Conservation (phyloP, 176 grass and related monocot genomes). For the Paspalum vaginatum region DNA sequence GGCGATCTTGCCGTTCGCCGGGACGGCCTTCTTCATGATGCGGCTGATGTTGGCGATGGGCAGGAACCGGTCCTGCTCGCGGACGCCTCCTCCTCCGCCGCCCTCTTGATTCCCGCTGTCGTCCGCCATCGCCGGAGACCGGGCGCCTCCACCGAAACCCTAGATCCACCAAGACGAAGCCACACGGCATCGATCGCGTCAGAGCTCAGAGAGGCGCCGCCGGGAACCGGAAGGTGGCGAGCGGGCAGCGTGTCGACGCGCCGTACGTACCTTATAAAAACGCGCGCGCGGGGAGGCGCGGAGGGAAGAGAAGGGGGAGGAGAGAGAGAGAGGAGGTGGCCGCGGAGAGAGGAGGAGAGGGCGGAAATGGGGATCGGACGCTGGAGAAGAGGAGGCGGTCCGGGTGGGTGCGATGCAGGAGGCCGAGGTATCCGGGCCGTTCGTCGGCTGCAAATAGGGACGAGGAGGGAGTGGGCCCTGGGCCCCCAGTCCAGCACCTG, state of each 20-base stretch:
- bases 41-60: conserved; percentile 99
- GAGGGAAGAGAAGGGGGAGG: neutral
- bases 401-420: conserved; percentile 47
- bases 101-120: conserved; percentile 50
- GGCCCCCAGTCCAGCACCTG: neutral
- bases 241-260: conserved; percentile 24
- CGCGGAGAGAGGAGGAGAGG: conserved; percentile 37
- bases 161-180: conserved; percentile 52
- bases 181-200: conserved; percentile 12
- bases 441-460: conserved; percentile 42
- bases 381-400: conserved; percentile 61
- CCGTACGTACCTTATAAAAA: conserved; percentile 52
- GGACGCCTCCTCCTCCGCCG: conserved; percentile 52
- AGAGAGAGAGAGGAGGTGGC: conserved; percentile 10
- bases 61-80: conserved; percentile 96
- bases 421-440: conserved; percentile 52
- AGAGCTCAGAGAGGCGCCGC: neutral
- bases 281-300: conserved; percentile 31
- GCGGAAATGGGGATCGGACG: conserved; percentile 68
- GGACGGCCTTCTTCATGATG: conserved; percentile 99
- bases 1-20: conserved; percentile 98
- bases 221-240: neutral
- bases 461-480: conserved; percentile 13
- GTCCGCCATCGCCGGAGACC: conserved; percentile 53
- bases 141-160: conserved; percentile 40